Base-by-base conservation (phyloP, 768 basidiomycete genomes). In the Leucosporidium yakuticum region DNA sequence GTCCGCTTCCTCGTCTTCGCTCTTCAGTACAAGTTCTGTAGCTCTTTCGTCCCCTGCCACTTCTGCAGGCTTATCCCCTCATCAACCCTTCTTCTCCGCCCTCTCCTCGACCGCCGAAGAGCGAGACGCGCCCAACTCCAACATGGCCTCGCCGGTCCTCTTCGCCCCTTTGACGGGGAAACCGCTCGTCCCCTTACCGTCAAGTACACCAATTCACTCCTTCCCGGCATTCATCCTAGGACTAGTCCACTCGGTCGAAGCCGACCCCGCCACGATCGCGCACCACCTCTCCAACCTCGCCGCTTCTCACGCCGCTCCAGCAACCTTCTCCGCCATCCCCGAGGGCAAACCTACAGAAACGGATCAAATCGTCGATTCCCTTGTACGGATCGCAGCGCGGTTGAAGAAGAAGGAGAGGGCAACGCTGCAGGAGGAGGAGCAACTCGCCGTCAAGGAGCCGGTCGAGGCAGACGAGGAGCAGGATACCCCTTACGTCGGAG, bases 211-310 rank as follows among this genome's bases (percentile, higher is more conserved):
- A 1, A 58, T 67, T 15, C 65, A 63, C 65, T 53, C 71, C 1
- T 74, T 75, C 69, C 69, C 75, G 20, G 31, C 69, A 27, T 68
- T 72, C 62, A 50, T 73, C 63, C 73, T 74, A 44, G 65, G 63
- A 4, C 73, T 74, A 59, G 65, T 74, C 34, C 70, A 65, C 54
- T 67, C 74, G 6, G 63, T 74, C 66, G 76, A 76, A 23, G 32
- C 72, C 6, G 78, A 79, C 76, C 75, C 76, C 4, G 77, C 78
- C 4, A 75, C 76, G 19, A 59, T 69, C 56, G 63, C 78, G 2
- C 19, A 60, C n/a, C 68, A 70, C 65, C 63, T 73, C 50, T 32
- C 55, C 55, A 67, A 68, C 72, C 72, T 68, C 63, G 65, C 64
- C 12, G 63, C 55, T 49, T 32, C 44, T 2, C 63, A 62, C 31